phyloP scores from a whole-genome alignment of 2,329 filamentous ascomycete genomes.

The Cercospora canescens region DNA sequence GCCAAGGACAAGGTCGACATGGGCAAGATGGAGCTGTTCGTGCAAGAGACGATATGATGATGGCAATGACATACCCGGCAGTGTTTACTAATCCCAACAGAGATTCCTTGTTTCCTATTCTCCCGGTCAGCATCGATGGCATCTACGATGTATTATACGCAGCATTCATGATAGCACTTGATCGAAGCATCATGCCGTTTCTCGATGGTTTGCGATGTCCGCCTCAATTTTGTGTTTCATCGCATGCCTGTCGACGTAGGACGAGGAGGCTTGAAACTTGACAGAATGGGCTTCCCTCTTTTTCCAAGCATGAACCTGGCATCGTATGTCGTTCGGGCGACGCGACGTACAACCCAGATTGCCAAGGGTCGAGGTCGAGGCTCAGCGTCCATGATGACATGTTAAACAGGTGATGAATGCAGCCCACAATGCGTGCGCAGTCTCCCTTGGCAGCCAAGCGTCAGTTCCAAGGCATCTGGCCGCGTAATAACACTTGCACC shows the following conservation, averaged over 20 bases:
- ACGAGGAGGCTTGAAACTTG: background rate
- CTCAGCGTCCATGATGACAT: background rate
- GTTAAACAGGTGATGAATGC: background rate
- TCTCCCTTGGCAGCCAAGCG: background rate
- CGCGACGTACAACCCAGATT: background rate
- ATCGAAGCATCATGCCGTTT: background rate
- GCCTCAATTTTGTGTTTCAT: background rate
- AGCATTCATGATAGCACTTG: background rate
- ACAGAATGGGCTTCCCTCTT: background rate
- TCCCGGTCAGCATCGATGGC: background rate
- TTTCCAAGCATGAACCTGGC: background rate
- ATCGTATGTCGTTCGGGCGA: background rate
- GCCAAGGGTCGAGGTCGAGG: background rate
- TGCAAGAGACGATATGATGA: constrained; percentile 28
- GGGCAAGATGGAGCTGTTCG: constrained; percentile 85
- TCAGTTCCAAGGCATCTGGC: background rate
- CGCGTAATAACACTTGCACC: background rate
- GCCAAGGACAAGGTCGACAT: constrained; percentile 74
- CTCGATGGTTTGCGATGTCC: background rate
- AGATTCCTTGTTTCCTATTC: background rate
- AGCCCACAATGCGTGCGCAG: background rate
- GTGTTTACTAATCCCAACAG: background rate
- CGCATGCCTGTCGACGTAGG: background rate
- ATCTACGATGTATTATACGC: background rate
- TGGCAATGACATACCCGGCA: constrained; percentile 3